Evolutionary conservation across 345 rosid genomes (phyloP).

Genomic region (Euphorbia peplus): DNA sequence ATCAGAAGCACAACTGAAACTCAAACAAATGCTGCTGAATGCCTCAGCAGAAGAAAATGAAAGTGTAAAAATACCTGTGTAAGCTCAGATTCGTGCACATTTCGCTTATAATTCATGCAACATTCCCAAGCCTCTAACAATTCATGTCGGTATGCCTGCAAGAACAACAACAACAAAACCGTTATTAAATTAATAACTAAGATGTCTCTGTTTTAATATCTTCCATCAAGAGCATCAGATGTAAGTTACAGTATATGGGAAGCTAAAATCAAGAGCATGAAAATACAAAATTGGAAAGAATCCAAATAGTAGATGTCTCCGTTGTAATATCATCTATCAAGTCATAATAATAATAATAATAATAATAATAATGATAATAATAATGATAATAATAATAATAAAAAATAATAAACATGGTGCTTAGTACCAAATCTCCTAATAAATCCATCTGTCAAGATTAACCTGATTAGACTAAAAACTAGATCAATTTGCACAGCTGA

Average conservation of each 20-base stretch:
- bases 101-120: slow-evolving; percentile 81
- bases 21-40: background rate
- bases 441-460: background rate
- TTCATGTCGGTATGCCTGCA: slow-evolving; percentile 88
- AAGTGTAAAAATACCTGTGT: slow-evolving; percentile 56
- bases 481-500: slow-evolving; percentile 2
- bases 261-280: background rate
- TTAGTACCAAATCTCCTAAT: background rate
- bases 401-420: too few species aligned
- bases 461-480: background rate
- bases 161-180: background rate
- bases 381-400: background rate
- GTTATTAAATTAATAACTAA: background rate
- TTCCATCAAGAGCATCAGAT: background rate
- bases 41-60: background rate
- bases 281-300: background rate
- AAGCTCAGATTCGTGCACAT: slow-evolving; percentile 94
- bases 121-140: slow-evolving; percentile 89
- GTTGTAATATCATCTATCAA: background rate
- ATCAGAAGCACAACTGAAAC: background rate
- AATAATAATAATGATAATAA: background rate
- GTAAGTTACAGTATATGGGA: background rate
- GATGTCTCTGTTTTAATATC: too few species aligned
- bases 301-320: background rate
- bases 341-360: background rate